Conservation (phyloP, 495 filamentous ascomycete genomes). For the Neurospora sp. region DNA sequence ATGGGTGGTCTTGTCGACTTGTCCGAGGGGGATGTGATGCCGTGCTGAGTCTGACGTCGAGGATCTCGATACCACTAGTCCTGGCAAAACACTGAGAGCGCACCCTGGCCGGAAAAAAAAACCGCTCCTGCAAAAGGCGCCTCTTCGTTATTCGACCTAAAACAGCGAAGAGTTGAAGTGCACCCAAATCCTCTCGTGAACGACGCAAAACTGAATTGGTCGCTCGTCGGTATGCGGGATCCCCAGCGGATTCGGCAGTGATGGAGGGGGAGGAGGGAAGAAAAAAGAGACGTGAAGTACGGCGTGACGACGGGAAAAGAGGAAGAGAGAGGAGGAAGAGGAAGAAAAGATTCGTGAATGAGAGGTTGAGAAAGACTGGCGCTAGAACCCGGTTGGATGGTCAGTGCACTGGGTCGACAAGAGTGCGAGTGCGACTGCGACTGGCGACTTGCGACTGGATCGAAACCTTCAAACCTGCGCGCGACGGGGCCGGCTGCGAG, state of each 20-base stretch:
- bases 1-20: background rate
- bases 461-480: background rate
- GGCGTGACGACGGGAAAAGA: slow-evolving; percentile 13
- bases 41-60: background rate
- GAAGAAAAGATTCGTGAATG: slow-evolving; percentile 16
- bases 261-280: slow-evolving; percentile 10
- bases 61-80: background rate
- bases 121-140: slow-evolving; percentile 9
- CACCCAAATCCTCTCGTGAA: slow-evolving; percentile 23
- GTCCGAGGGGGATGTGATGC: background rate
- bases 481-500: background rate
- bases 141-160: slow-evolving; percentile 9
- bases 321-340: slow-evolving; percentile 14
- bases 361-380: slow-evolving; percentile 4
- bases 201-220: slow-evolving; percentile 34
- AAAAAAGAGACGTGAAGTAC: slow-evolving; percentile 3
- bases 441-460: background rate
- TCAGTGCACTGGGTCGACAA: slow-evolving; percentile 6
- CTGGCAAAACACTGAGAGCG: slow-evolving; percentile 4
- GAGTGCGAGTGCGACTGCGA: background rate
- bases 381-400: slow-evolving; percentile 9
- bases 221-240: slow-evolving; percentile 23
- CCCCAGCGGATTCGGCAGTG: slow-evolving; percentile 17
- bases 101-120: slow-evolving; percentile 14
- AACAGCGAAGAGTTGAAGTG: slow-evolving; percentile 13